phyloP scores from a whole-genome alignment of 2,329 filamentous ascomycete species.

The Blastomyces gilchristii region DNA sequence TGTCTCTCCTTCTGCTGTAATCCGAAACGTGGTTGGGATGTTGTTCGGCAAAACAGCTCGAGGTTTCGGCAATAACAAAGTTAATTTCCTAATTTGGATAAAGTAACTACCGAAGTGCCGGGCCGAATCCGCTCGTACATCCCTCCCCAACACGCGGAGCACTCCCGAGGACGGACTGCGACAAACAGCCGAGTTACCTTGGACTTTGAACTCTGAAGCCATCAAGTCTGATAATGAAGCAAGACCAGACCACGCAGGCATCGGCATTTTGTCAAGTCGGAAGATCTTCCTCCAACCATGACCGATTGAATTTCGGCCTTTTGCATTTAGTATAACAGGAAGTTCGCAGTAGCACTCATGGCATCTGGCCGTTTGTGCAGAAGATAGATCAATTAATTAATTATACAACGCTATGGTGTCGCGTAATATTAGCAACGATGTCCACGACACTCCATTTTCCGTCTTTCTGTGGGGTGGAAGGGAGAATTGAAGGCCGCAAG shows the following conservation, averaged over 20 bases:
- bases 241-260: not conserved
- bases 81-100: not conserved
- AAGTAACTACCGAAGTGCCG: not conserved
- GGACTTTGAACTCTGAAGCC: not conserved
- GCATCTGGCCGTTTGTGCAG: too few species aligned
- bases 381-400: not conserved
- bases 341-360: not conserved
- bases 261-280: not conserved
- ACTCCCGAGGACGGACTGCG: not conserved
- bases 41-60: not conserved
- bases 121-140: too few species aligned
- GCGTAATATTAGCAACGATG: slow-evolving; percentile 16
- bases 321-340: not conserved
- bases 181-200: not conserved
- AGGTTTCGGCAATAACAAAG: not conserved
- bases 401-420: slow-evolving; percentile 7
- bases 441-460: slow-evolving; percentile 14
- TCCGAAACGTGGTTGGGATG: not conserved
- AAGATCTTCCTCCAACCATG: not conserved
- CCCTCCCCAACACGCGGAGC: not conserved
- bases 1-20: too few species aligned
- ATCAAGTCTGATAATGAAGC: not conserved
- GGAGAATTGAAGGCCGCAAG: slow-evolving; percentile 17
- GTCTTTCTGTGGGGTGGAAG: slow-evolving; percentile 20
- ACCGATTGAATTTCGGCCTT: not conserved